Evolutionary conservation across 169 alveolate species (phyloP).

Genomic region (Plasmodium knowlesi): DNA sequence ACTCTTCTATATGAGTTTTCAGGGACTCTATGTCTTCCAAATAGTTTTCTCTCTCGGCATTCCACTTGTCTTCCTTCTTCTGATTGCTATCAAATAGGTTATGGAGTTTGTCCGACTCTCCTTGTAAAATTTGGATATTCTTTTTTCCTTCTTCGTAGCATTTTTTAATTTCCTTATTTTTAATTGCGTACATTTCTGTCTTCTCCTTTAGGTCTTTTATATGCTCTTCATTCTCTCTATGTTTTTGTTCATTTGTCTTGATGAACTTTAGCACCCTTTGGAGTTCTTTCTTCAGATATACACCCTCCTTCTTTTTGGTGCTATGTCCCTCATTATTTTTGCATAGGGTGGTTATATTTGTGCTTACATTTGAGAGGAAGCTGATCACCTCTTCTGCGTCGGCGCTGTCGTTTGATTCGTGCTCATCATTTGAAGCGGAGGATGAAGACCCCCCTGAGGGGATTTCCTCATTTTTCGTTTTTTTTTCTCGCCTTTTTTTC

Average conservation of each 20-base stretch:
- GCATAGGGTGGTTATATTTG: neutral
- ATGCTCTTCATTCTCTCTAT: neutral
- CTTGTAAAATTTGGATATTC: slow-evolving; percentile 15
- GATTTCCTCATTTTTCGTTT: neutral
- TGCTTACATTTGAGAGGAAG: neutral
- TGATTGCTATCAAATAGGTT: slow-evolving; percentile 52
- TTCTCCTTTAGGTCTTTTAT: slow-evolving; percentile 22
- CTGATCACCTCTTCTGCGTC: neutral
- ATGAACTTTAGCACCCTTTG: neutral
- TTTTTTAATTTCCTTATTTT: slow-evolving; percentile 17
- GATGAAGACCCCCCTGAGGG: neutral
- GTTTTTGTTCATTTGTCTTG: neutral
- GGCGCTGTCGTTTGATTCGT: neutral
- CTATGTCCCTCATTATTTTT: neutral
- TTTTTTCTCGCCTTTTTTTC: neutral
- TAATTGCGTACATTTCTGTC: slow-evolving; percentile 5
- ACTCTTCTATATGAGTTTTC: slow-evolving; percentile 37
- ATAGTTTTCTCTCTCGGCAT: slow-evolving; percentile 46
- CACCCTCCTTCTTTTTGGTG: neutral
- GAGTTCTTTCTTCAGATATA: neutral
- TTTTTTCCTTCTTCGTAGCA: slow-evolving; percentile 50
- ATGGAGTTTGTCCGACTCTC: slow-evolving; percentile 39
- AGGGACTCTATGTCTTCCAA: slow-evolving; percentile 45
- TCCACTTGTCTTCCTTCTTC: slow-evolving; percentile 65
- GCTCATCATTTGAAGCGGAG: neutral